phyloP scores from a whole-genome alignment of 371 early-diverging fungal species.

The Dinochytrium kinnereticum region DNA sequence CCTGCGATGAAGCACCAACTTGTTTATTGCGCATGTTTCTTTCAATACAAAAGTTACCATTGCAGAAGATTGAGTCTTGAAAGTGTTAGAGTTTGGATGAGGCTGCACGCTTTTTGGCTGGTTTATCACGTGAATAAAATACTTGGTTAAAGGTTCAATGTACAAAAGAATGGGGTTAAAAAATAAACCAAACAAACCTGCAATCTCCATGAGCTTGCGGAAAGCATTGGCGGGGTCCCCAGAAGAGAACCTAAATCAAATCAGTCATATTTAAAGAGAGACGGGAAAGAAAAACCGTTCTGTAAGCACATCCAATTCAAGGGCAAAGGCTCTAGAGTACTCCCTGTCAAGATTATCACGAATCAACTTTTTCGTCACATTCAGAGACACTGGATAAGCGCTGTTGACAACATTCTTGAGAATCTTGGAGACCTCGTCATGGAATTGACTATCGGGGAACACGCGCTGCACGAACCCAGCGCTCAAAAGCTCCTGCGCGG shows the following conservation, averaged over 20 bases:
- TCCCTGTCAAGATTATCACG: not conserved
- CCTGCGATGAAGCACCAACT: not conserved
- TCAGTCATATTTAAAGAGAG: not conserved
- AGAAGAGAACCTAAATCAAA: not conserved
- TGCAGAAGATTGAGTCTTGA: not conserved
- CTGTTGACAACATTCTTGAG: not conserved
- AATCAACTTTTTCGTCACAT: not conserved
- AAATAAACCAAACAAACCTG: not conserved
- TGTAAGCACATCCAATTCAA: slow-evolving; percentile 10
- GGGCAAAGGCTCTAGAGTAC: not conserved
- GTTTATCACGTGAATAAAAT: no score
- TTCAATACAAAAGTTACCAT: not conserved
- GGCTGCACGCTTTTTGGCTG: slow-evolving; percentile 3
- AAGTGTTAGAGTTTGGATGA: not conserved
- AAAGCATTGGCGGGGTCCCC: slow-evolving; percentile 9
- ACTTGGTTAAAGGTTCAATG: not conserved
- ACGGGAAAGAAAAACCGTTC: slow-evolving; percentile 5
- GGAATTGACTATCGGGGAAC: slow-evolving; percentile 3
- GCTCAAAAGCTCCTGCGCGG: slow-evolving; percentile 29
- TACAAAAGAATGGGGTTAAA: not conserved
- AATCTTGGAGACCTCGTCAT: not conserved
- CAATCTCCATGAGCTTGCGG: not conserved
- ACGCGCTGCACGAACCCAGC: slow-evolving; percentile 38
- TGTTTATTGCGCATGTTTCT: not conserved
- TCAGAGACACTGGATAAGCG: slow-evolving; percentile 2